Evolutionary conservation across 345 rosid species (phyloP), one percentile per base, ranked within the genome.

Genomic region (Pistacia atlantica): DNA sequence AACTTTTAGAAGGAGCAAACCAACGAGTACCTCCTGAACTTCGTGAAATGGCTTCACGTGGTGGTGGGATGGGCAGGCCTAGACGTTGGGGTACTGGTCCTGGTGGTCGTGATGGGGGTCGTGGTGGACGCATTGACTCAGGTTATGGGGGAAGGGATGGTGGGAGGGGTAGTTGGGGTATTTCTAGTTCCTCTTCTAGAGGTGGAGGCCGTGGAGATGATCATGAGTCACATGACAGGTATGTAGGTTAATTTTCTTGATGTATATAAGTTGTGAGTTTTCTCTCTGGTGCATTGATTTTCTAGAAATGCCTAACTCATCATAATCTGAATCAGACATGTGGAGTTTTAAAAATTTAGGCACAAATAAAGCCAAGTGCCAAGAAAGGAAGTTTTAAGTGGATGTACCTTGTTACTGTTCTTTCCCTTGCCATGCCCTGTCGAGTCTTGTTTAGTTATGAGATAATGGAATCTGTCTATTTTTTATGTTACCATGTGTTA

Each of bases 1-100:
- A 96, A 83, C 82, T 96, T 67, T 80, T 96, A 73, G 98, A 93
- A 84, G 99, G 97, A 78, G 97, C 99, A 74, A 89, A 85, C 83
- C 99, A 96, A 82, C 78, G 73, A 71, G 97, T 96, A 60, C 94
- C 99, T 59, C 84, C 91, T 54, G 94, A 96, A 80, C 86, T 96
- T 75, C 97, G 95, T 46, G 93, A 84, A 37, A 82, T 96, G 92
- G 98, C 99, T 73, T 79, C 93, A 71, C 95, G 95, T 16, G 88
- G 97, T 82, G 90, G 95, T 66, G 97, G 95, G 51, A 83, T 81
- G 87, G 86, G 87, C 76, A 90, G 83, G 84, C 87, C 74, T 79
- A 89, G 95, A 73, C 94, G 95, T 1, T 93, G 99, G 98, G 91
- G 87, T 72, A 71, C 90, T 62, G 80, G 82, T 66, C 80, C 87